A percentile compares a stretch with the other conserved stretches of the same genome.
These are phyloP conservation scores for Leccinum imitatum DNA, from an alignment of 768 basidiomycete species.

Conservation along the genomic window DNA sequence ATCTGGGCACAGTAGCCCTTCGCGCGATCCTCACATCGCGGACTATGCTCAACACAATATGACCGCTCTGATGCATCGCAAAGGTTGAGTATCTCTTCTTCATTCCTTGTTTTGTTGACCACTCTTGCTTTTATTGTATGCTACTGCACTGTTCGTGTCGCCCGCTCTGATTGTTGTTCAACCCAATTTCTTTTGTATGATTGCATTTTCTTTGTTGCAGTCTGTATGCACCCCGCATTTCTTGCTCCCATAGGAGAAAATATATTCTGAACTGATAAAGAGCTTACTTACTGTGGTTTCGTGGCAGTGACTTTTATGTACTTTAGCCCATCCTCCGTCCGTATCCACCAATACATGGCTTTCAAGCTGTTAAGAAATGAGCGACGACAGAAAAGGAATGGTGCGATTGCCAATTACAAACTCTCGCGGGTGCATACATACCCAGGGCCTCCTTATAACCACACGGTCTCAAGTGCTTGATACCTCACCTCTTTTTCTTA, in stretches of 20 bases:
- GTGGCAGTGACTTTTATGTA: neutral
- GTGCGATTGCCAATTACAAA: neutral
- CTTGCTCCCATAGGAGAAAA: slow-evolving; percentile 8
- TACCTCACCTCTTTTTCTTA: neutral
- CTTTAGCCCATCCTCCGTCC: neutral
- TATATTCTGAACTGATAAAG: neutral
- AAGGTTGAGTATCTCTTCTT: slow-evolving; percentile 17
- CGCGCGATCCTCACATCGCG: slow-evolving; percentile 23
- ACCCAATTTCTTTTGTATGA: slow-evolving; percentile 13
- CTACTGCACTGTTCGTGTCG: slow-evolving; percentile 2
- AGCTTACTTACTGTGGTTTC: neutral
- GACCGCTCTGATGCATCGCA: slow-evolving; percentile 25
- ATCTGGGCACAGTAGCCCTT: slow-evolving; percentile 52
- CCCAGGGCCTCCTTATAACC: neutral
- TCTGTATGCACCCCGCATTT: slow-evolving; percentile 14
- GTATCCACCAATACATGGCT: neutral
- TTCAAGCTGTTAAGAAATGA: neutral
- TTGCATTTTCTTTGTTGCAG: slow-evolving; percentile 8
- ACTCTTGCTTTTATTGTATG: slow-evolving; percentile 3
- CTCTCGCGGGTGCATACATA: neutral
- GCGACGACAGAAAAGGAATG: no score
- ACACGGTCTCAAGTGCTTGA: neutral
- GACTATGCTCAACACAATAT: slow-evolving; percentile 32
- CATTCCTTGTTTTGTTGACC: slow-evolving; percentile 4
- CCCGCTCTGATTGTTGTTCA: slow-evolving; percentile 5